Evolutionary conservation across 2,329 filamentous ascomycete genomes (phyloP).

Genomic region (Trichoderma gracile): DNA sequence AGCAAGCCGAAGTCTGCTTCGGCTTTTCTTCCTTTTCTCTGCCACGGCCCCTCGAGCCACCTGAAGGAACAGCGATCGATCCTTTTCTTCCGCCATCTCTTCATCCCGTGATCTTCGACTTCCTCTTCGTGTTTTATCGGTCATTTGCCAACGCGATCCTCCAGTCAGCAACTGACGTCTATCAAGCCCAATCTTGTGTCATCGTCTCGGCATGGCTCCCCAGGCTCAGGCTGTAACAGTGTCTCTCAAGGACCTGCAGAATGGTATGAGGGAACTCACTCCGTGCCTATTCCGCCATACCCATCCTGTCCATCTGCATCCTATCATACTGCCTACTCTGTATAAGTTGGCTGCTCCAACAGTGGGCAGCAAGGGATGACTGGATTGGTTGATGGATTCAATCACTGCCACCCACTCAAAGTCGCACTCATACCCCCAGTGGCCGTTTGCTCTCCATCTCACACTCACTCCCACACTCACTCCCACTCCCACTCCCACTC

Average conservation of each 20-base stretch:
- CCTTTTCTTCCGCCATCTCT: constrained; percentile 13
- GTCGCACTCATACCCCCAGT: neutral
- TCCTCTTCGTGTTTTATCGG: neutral
- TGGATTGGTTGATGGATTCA: neutral
- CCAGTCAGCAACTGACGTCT: constrained; percentile 18
- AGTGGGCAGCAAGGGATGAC: neutral
- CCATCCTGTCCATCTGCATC: neutral
- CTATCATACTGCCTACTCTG: constrained; percentile 4
- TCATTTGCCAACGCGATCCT: neutral
- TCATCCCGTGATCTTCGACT: neutral
- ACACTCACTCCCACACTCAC: neutral
- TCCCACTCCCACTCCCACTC: neutral
- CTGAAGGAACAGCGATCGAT: constrained; percentile 10
- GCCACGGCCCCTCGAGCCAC: neutral
- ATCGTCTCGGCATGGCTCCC: constrained; percentile 37
- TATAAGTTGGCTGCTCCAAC: neutral
- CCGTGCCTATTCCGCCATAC: neutral
- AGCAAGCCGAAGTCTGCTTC: neutral
- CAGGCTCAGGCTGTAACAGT: constrained; percentile 60
- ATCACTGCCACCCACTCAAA: neutral
- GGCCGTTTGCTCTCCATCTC: too few species aligned
- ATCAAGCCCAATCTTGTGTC: neutral
- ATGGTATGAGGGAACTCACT: constrained; percentile 47
- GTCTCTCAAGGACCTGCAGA: constrained; percentile 60
- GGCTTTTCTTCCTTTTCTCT: neutral